Evolutionary conservation across 208 protist genomes (phyloP).

Genomic region (Strigomonas galati): DNA sequence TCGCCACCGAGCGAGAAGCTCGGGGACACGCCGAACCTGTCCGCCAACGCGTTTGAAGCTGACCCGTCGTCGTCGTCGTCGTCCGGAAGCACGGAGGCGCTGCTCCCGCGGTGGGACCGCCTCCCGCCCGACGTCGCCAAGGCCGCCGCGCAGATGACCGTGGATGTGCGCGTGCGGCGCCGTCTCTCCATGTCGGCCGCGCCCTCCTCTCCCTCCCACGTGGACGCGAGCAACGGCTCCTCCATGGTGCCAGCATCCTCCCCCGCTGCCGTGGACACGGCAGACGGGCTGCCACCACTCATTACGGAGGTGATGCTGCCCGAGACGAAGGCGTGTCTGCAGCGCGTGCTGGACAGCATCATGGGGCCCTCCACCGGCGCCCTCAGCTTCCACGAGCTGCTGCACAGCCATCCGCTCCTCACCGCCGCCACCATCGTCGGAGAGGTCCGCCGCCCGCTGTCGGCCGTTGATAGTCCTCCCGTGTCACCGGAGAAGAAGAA

Average conservation of each 20-base stretch:
- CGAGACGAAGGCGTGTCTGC: constrained; percentile 2
- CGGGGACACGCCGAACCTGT: neutral
- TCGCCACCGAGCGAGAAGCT: neutral
- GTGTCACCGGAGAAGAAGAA: neutral
- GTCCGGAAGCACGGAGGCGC: neutral
- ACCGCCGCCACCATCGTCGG: constrained; percentile 5
- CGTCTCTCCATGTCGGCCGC: neutral
- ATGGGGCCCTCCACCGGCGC: neutral
- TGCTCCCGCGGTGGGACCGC: constrained; percentile 17
- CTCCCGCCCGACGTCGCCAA: constrained; percentile 1
- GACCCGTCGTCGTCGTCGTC: neutral
- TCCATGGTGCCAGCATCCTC: neutral
- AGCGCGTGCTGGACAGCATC: constrained; percentile 2
- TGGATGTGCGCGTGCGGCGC: neutral
- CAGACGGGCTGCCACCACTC: constrained; percentile 1
- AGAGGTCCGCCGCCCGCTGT: neutral
- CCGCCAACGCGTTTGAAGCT: neutral
- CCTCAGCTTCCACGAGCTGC: constrained; percentile 2
- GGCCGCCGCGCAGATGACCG: neutral
- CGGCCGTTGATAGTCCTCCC: neutral
- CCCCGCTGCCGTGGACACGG: too few species aligned
- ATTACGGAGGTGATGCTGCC: neutral
- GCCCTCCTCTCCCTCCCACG: neutral
- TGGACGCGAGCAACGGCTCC: neutral
- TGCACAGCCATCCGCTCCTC: constrained; percentile 7